Base-by-base conservation (phyloP, 352 stramenopile genomes). In the Pseudoperonospora humuli region DNA sequence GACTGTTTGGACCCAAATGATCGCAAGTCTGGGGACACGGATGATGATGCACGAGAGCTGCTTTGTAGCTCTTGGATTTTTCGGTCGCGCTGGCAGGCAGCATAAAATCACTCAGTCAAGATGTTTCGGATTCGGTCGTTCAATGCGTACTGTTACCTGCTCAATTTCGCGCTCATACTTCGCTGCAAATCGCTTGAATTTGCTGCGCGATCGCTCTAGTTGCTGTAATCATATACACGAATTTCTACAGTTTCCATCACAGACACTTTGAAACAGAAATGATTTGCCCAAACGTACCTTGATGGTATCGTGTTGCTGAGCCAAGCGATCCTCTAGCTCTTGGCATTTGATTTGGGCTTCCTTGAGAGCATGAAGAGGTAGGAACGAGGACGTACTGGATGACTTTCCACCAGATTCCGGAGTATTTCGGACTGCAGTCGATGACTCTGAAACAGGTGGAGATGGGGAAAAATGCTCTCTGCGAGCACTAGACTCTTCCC, bases 81-180 rank as follows among this genome's bases (percentile, higher is more conserved):
- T 26, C 58, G 62, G 23, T 79, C 67, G 18, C 67, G 66, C 64
- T 77, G 38, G 9, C 13, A 31, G 28, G 13, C 18, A 40, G 27
- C 10, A 44, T 2, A 52, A 46, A 5, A 39, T 29, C 29, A 43
- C 38, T 45, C 1, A 49, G 35, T 21, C 13, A 18, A 39, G 21
- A 24, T 31, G 14, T 9, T 47, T 3, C 27, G 11, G 33, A n/a
- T n/a, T 45, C 5, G 9, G 46, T 18, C 14, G 48, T 26, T 28
- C 14, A 7, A 28, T n/a, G 3, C 0, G 15, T 28, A 18, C 6
- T 5, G 18, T 29, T 44, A 88, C 78, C 67, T 86, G 64, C 44
- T 92, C 75, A 39, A 92, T 84, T 40, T 92, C 80, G 9, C 67
- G 67, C 47, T 92, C 80, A 25, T 92, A 92, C 43, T 90, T 89